These are phyloP conservation scores for Cylindrotheca closterium DNA, from an alignment of 108 stramenopile species.

Conservation along the genomic window DNA sequence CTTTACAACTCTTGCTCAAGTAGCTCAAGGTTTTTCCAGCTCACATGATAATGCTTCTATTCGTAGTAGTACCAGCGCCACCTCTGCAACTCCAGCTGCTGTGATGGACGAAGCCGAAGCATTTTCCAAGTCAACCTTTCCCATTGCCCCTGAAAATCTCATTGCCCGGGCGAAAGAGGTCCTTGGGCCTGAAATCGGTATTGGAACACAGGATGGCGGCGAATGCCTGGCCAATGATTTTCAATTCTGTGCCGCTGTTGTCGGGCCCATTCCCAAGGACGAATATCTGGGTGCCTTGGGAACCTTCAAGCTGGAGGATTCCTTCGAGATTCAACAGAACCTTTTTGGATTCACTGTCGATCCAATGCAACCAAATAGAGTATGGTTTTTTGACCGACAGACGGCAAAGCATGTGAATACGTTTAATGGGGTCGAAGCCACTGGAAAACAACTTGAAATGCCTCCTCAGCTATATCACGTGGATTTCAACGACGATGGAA, in stretches of 20 bases:
- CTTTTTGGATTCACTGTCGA: conserved; percentile 58
- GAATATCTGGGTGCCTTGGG: conserved; percentile 64
- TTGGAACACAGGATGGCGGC: conserved; percentile 60
- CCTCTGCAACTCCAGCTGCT: not conserved
- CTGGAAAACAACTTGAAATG: conserved; percentile 37
- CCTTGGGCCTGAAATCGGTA: conserved; percentile 32
- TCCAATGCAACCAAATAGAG: conserved; percentile 68
- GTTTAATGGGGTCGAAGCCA: conserved; percentile 54
- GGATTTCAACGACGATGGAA: conserved; percentile 54
- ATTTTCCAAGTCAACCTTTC: conserved; percentile 46
- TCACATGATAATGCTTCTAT: too few species aligned
- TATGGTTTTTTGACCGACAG: conserved; percentile 42
- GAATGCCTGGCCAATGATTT: conserved; percentile 69
- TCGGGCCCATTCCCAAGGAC: conserved; percentile 58
- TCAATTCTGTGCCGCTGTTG: conserved; percentile 74
- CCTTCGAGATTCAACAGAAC: conserved; percentile 63
- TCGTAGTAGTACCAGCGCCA: not conserved
- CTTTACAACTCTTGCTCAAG: too few species aligned
- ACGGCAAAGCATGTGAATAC: conserved; percentile 20
- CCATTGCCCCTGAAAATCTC: conserved; percentile 48
- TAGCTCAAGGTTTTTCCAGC: too few species aligned
- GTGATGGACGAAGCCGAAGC: conserved; percentile 23
- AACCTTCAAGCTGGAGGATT: conserved; percentile 54
- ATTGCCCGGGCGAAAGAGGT: conserved; percentile 48
- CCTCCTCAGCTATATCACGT: conserved; percentile 51